A percentile compares a stretch with the other conserved stretches of the same genome.
Conservation (phyloP, 2,329 filamentous ascomycete genomes). For the Thermoascus crustaceus region DNA sequence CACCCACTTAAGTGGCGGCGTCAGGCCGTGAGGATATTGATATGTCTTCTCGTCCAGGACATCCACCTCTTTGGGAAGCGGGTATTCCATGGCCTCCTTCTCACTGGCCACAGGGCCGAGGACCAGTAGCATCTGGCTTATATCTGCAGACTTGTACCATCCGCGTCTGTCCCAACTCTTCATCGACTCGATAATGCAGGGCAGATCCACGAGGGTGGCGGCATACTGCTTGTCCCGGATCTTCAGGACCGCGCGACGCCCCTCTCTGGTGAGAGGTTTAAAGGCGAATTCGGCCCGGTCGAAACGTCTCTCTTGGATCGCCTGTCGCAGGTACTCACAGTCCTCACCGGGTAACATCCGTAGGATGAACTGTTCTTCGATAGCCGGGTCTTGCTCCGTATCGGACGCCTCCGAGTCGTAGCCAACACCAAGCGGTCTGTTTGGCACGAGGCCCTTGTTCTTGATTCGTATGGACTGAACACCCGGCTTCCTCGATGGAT, state of each 20-base stretch:
- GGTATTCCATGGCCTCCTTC: conserved; percentile 55
- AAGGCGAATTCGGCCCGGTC: conserved; percentile 73
- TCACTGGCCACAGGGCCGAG: conserved; percentile 60
- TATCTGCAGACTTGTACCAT: conserved; percentile 81
- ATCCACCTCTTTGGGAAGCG: conserved; percentile 66
- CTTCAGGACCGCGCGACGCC: conserved; percentile 63
- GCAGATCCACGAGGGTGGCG: conserved; percentile 71
- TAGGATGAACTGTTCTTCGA: conserved; percentile 83
- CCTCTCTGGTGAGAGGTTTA: conserved; percentile 63
- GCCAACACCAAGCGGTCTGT: conserved; percentile 70
- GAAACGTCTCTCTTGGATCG: conserved; percentile 68
- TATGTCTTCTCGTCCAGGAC: conserved; percentile 47
- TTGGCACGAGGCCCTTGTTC: conserved; percentile 59
- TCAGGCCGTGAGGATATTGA: conserved; percentile 77
- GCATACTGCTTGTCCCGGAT: conserved; percentile 66
- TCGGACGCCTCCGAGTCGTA: conserved; percentile 97
- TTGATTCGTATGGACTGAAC: conserved; percentile 50
- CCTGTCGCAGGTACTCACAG: conserved; percentile 70
- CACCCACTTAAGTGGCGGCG: conserved; percentile 79
- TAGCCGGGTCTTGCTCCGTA: conserved; percentile 73
- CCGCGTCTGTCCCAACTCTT: conserved; percentile 86
- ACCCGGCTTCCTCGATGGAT: conserved; percentile 29
- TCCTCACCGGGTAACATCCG: conserved; percentile 82
- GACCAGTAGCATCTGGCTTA: conserved; percentile 82
- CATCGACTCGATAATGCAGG: conserved; percentile 81